Base-by-base conservation (phyloP, 192 early-diverging fungal genomes). In the Geranomyces variabilis region DNA sequence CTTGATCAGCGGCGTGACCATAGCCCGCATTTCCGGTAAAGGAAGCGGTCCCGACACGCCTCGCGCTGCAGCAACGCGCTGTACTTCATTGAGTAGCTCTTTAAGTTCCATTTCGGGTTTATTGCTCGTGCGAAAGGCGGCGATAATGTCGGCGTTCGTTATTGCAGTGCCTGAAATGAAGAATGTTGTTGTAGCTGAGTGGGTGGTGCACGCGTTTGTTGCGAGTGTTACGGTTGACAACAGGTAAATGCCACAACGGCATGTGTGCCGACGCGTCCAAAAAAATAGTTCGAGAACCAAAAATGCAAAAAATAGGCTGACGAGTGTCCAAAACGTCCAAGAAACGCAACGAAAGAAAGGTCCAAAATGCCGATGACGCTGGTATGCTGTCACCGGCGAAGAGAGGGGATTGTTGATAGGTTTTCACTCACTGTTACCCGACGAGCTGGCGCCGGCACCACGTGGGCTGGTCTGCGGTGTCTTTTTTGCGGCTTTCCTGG, bases 391-490 rank as follows among this genome's bases (percentile, higher is more conserved):
- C 36, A 41, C 10, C 36, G 36, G 36, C 36, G 10, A 41, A 3
- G 10, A 41, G 36, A 41, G 36, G 36, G 10, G 36, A 41, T 41
- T 41, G 36, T 3, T 41, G 5, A 7, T 41, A 41, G n/a, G 46
- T 26, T n/a, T n/a, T n/a, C 24, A 53, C 51, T 53, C 17, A 53
- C 51, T 53, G 24, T 53, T n/a, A 24, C 51, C 51, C 19, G 51
- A n/a, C 4, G 51, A 3, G 24, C 7, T n/a, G 19, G 51, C 51
- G n/a, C 28, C 58, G 58, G 58, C 31, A 19, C 29, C 58, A 6
- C 24, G 58, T 4, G 58, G 58, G 31, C 58, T 60, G 58, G 28
- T 60, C 58, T 60, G 58, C 31, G 58, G 29, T 33, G 58, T 60
- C 29, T 34, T 28, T 26, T 33, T 60, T 28, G 31, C 58, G 17